Evolutionary conservation across 108 stramenopile genomes (phyloP).

Genomic region (Aureococcus anophagefferens): DNA sequence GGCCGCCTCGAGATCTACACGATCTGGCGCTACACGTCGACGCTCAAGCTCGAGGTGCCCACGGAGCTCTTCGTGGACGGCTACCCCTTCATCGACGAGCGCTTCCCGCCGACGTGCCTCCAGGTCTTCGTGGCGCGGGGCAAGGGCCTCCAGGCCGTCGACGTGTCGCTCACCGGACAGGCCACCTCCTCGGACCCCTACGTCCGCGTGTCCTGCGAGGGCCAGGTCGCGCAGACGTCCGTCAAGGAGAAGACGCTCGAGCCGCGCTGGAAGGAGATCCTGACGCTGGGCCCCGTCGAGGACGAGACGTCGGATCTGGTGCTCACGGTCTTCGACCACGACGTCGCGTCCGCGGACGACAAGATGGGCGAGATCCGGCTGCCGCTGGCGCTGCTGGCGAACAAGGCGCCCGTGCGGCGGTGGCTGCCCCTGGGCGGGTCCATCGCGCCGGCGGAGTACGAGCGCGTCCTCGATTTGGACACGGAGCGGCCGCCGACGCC

Average conservation of each 20-base stretch:
- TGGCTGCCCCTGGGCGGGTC: too few relatives aligned
- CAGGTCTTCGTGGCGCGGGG: background rate
- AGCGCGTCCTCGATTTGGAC: too few relatives aligned
- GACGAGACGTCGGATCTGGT: background rate
- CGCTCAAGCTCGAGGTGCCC: background rate
- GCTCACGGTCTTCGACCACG: conserved; percentile 2
- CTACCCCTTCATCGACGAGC: background rate
- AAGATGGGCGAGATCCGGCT: conserved; percentile 5
- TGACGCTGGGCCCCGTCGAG: too few relatives aligned
- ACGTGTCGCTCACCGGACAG: conserved; percentile 5
- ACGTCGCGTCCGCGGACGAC: conserved; percentile 6
- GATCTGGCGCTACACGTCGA: background rate
- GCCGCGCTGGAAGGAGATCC: conserved; percentile 4
- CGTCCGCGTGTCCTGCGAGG: background rate
- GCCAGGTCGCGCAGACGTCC: background rate
- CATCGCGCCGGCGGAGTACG: too few relatives aligned
- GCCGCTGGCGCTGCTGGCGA: background rate
- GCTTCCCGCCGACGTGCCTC: background rate
- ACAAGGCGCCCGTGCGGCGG: background rate
- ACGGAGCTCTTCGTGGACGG: background rate
- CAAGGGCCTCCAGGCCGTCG: background rate
- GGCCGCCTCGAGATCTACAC: background rate
- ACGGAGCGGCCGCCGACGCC: too few relatives aligned
- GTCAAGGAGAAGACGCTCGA: conserved; percentile 6
- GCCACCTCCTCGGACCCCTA: background rate